Evolutionary conservation across 768 basidiomycete genomes (phyloP), one percentile per base, ranked within the genome.

Genomic region (Kockovaella imperatae): DNA sequence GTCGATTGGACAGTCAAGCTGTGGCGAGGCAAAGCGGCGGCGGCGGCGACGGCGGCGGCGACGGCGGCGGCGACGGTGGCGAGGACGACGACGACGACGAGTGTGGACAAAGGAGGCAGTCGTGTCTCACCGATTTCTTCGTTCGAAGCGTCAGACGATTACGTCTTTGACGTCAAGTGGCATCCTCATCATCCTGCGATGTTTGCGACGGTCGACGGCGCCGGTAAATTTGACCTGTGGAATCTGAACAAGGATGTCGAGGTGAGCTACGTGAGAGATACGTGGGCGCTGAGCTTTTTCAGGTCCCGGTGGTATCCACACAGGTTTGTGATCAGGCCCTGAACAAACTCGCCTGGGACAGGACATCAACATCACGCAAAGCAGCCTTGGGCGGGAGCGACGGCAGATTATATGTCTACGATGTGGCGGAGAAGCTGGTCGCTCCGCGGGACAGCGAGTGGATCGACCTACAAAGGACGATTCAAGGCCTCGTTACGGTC

Each of bases 1-100:
- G 90, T 87, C 29, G 95, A 99, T 69, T 99, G 95, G 95, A 97
- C 93, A 8, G 86, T 95, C 62, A 96, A 97, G 72, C 75, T 99
- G 2, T 99, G 95, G 95, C 77, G 89, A 34, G 79, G 87, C 6
- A 87, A 82, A 45, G 48, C 53, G 2, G 45, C 38, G 0, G 35
- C 36, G 21, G 81, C 82, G 30, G 63, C 74, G 0, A 74, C 75
- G 15, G 56, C 56, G 28, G 52, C 48, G 3, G 18, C 49, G 13
- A 50, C 59, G 10, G 53, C 55, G 4, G 39, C 40, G 5, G 14
- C 48, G 11, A 13, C 15, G 11, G 43, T 35, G 1, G 34, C 26
- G 26, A 49, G 51, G 2, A 42, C 41, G 3, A 17, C 47, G 23
- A n/a, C 17, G 30, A 10, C 20, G 13, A 38, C 28, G 13, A 35